phyloP scores from a whole-genome alignment of 805 yeast species.

The Ogataea trehaloabstinens region DNA sequence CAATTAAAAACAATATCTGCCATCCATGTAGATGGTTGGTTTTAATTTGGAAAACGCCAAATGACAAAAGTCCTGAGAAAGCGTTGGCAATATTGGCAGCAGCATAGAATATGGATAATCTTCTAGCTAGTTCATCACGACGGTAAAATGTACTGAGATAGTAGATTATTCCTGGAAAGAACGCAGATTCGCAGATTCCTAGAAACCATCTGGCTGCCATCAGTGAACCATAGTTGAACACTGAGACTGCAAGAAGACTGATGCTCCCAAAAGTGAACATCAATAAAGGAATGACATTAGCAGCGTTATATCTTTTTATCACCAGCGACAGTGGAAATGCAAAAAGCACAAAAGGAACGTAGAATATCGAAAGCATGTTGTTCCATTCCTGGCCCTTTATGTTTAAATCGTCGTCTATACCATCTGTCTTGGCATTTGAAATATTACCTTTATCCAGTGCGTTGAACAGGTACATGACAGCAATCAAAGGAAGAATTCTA shows the following conservation, averaged over 20 bases:
- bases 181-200: slow-evolving; percentile 38
- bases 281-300: slow-evolving; percentile 42
- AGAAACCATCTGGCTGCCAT: slow-evolving; percentile 37
- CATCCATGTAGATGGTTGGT: slow-evolving; percentile 40
- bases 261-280: slow-evolving; percentile 46
- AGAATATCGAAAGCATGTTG: slow-evolving; percentile 43
- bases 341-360: slow-evolving; percentile 43
- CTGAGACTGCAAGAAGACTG: slow-evolving; percentile 37
- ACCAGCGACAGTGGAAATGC: slow-evolving; percentile 43
- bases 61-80: slow-evolving; percentile 37
- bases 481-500: slow-evolving; percentile 42
- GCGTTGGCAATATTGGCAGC: slow-evolving; percentile 35
- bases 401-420: slow-evolving; percentile 40
- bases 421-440: slow-evolving; percentile 48
- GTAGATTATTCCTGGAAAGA: slow-evolving; percentile 39
- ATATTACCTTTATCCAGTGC: slow-evolving; percentile 50
- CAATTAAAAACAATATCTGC: slow-evolving; percentile 47
- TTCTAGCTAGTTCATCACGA: slow-evolving; percentile 36
- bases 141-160: slow-evolving; percentile 38
- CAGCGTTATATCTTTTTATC: slow-evolving; percentile 42
- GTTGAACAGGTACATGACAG: slow-evolving; percentile 46
- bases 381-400: slow-evolving; percentile 44
- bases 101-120: slow-evolving; percentile 37
- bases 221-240: slow-evolving; percentile 37
- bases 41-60: slow-evolving; percentile 38